Evolutionary conservation across 2,329 filamentous ascomycete species (phyloP).

Genomic region (Pseudonectria buxi): DNA sequence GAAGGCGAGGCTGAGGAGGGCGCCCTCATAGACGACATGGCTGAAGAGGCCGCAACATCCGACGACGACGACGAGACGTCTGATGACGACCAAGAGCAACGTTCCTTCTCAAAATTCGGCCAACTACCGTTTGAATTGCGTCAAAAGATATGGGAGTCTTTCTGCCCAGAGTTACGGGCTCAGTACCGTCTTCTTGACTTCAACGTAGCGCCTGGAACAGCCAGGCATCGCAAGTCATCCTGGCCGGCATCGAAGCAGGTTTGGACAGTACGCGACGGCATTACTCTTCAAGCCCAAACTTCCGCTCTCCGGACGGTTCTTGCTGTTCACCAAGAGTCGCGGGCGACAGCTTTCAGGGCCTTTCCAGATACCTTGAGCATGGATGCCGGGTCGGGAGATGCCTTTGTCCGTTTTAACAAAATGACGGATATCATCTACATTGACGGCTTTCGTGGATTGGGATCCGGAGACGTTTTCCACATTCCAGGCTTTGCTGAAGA

Average conservation of each 20-base stretch:
- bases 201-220: conserved; percentile 7
- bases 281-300: conserved; percentile 23
- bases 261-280: conserved; percentile 17
- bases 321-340: conserved; percentile 30
- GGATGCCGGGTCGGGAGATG: conserved; percentile 15
- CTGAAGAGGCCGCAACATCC: conserved; percentile 15
- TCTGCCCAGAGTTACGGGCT: conserved; percentile 25
- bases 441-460: conserved; percentile 3
- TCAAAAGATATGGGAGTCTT: conserved; percentile 25
- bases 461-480: conserved; percentile 6
- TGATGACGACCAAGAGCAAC: neutral
- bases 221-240: conserved; percentile 3
- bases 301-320: conserved; percentile 23
- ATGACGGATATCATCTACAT: conserved; percentile 26
- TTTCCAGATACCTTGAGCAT: conserved; percentile 29
- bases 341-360: conserved; percentile 22
- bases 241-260: neutral
- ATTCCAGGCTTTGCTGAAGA: conserved; percentile 24
- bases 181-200: conserved; percentile 25
- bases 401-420: conserved; percentile 24
- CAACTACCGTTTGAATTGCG: conserved; percentile 25
- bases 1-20: conserved; percentile 14
- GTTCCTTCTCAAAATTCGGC: conserved; percentile 21
- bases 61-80: conserved; percentile 5
- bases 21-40: conserved; percentile 18